Percentiles rank a stretch among this genome's conserved stretches.
Evolutionary conservation across 1,284 basidiomycete species (phyloP).

Genomic region (Papiliotrema terrestris): DNA sequence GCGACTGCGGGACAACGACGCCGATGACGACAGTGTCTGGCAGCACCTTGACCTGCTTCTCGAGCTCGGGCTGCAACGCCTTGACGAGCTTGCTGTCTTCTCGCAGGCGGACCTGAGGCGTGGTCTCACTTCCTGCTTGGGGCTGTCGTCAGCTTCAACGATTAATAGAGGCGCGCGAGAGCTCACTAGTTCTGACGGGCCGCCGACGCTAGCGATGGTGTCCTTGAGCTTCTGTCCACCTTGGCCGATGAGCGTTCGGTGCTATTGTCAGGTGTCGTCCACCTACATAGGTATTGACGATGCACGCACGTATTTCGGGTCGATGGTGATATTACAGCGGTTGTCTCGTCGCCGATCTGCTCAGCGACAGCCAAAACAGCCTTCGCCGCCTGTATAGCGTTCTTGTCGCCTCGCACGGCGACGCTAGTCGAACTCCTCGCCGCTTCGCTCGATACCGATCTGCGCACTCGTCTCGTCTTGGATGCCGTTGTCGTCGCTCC

Average conservation of each 20-base stretch:
- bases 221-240: constrained; percentile 88
- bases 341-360: constrained; percentile 79
- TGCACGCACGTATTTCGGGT: constrained; percentile 64
- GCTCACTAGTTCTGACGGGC: constrained; percentile 82
- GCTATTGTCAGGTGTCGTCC: constrained; percentile 43
- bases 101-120: constrained; percentile 81
- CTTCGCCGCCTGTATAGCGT: constrained; percentile 78
- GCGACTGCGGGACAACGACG: constrained; percentile 73
- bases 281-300: too few species aligned
- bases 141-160: constrained; percentile 52
- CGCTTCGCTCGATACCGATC: constrained; percentile 81
- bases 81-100: constrained; percentile 77
- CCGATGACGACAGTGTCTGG: constrained; percentile 80
- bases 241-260: constrained; percentile 85
- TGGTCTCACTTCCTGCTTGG: constrained; percentile 67
- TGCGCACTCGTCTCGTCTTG: constrained; percentile 86
- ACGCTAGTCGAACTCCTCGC: constrained; percentile 50
- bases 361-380: constrained; percentile 79
- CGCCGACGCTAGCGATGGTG: constrained; percentile 73
- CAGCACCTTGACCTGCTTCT: constrained; percentile 65
- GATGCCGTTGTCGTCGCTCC: constrained; percentile 88
- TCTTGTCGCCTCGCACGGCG: constrained; percentile 83
- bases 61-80: constrained; percentile 81
- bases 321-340: constrained; percentile 64
- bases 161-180: neutral